Evolutionary conservation across 2,329 filamentous ascomycete genomes (phyloP), one percentile per base, ranked within the genome.

Genomic region (Diplodia mutila): DNA sequence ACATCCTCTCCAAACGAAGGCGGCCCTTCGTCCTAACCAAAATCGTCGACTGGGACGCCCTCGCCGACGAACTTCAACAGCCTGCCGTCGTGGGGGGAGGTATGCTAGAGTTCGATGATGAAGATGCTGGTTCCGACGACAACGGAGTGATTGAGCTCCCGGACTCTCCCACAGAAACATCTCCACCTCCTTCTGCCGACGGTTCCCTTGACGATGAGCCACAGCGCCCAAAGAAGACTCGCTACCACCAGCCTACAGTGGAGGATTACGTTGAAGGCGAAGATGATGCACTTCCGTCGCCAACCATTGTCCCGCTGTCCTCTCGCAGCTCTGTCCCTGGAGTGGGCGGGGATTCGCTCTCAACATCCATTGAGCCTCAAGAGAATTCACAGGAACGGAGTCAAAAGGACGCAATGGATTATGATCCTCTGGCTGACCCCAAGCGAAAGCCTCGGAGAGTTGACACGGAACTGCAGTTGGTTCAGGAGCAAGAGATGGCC

Each of bases 31-130:
- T 65, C 6, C 49, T 65, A 4, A 54, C 32, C 23, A 65, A 46
- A 37, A 46, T 66, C 16, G 64, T 66, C 34, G 52, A 66, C 37
- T 66, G 64, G 64, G 64, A 55, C 32, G 64, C 64, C 12, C 64
- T 66, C 1, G 52, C 49, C 39, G 39, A 57, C n/a, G 64, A 66
- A 32, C 53, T 66, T 16, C 23, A 46, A 8, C 18, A 54, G 8
- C 48, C 49, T 21, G 49, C 27, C 6, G 11, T 25, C 18, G 61
- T n/a, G 23, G 49, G 53, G 3, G 32, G 46, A 29, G 46, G n/a
- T 3, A 16, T 25, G 23, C 25, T 54, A 37, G 32, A 53, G 61
- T 37, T 54, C 9, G 34, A 51, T 29, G 49, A 46, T 16, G 34
- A 16, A 9, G 61, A 63, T 21, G 23, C 37, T 32, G 14, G 18